These are phyloP conservation scores for Hirschfeldia incana DNA, from an alignment of 345 rosid genomes.

Conservation along the genomic window DNA sequence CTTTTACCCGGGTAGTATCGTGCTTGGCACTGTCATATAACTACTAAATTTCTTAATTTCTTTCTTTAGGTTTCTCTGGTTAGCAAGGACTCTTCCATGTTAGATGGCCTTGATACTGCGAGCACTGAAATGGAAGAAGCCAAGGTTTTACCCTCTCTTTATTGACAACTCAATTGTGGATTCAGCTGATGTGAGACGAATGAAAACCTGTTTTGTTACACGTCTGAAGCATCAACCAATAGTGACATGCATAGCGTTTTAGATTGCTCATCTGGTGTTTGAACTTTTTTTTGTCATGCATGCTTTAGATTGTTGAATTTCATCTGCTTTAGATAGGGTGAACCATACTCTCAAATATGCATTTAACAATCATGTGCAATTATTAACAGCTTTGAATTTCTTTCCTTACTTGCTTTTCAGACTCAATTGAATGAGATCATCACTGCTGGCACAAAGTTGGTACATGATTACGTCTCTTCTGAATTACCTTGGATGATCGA, in stretches of 20 bases:
- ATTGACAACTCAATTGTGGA: slow-evolving; percentile 4
- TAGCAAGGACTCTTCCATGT: slow-evolving; percentile 99
- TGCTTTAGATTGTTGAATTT: background rate
- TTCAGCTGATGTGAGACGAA: slow-evolving; percentile 7
- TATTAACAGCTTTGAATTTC: background rate
- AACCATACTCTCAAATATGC: background rate
- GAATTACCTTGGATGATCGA: slow-evolving; percentile 95
- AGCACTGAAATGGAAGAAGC: slow-evolving; percentile 94
- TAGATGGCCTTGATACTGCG: slow-evolving; percentile 98
- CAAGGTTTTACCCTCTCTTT: slow-evolving; percentile 60
- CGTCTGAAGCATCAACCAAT: slow-evolving; percentile 17
- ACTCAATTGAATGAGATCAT: slow-evolving; percentile 88
- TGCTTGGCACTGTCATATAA: background rate
- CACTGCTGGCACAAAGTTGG: slow-evolving; percentile 56
- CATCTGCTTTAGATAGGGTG: background rate
- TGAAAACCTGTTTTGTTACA: slow-evolving; percentile 12
- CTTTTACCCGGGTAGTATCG: background rate
- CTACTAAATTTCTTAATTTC: slow-evolving; percentile 13
- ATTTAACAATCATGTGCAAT: background rate
- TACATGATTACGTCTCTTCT: slow-evolving; percentile 48
- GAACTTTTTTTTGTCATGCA: background rate
- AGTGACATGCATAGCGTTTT: slow-evolving; percentile 5
- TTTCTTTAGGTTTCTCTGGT: slow-evolving; percentile 89
- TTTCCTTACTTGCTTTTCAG: slow-evolving; percentile 45
- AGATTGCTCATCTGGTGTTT: background rate